Conservation (phyloP, 176 grass and related monocot genomes). For the Poa annua region DNA sequence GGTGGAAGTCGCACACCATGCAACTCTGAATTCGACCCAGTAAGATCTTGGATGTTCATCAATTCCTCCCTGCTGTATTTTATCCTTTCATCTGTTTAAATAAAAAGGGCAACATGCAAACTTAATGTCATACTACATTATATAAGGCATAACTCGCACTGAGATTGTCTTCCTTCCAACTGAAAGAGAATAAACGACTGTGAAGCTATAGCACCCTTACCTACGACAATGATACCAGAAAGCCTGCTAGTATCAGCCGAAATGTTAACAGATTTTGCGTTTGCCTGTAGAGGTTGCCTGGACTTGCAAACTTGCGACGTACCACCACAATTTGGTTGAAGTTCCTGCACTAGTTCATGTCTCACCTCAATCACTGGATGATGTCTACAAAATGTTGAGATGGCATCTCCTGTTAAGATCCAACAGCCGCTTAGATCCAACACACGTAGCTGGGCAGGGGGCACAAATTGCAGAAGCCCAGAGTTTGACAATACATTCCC, state of each 20-base stretch:
- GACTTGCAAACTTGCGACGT: conserved; percentile 37
- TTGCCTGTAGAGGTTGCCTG: conserved; percentile 32
- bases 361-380: conserved; percentile 69
- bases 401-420: conserved; percentile 63
- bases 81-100: conserved; percentile 79
- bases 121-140: not conserved
- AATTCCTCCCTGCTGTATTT: conserved; percentile 71
- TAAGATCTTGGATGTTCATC: conserved; percentile 54
- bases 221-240: conserved; percentile 48
- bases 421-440: conserved; percentile 86
- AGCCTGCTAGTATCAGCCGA: conserved; percentile 28
- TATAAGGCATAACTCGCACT: conserved; percentile 12
- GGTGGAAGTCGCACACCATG: conserved; percentile 15
- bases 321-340: conserved; percentile 31
- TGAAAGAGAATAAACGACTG: not conserved
- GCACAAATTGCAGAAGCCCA: conserved; percentile 67
- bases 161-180: conserved; percentile 24
- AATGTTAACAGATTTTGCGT: conserved; percentile 39
- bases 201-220: conserved; percentile 45
- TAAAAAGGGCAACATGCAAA: conserved; percentile 36
- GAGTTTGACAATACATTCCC: conserved; percentile 74
- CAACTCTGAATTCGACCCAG: conserved; percentile 26
- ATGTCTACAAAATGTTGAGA: conserved; percentile 58
- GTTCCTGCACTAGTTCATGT: conserved; percentile 58
- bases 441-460: conserved; percentile 51